Evolutionary conservation across 1,284 basidiomycete species (phyloP).

Genomic region (Ustilago curta): DNA sequence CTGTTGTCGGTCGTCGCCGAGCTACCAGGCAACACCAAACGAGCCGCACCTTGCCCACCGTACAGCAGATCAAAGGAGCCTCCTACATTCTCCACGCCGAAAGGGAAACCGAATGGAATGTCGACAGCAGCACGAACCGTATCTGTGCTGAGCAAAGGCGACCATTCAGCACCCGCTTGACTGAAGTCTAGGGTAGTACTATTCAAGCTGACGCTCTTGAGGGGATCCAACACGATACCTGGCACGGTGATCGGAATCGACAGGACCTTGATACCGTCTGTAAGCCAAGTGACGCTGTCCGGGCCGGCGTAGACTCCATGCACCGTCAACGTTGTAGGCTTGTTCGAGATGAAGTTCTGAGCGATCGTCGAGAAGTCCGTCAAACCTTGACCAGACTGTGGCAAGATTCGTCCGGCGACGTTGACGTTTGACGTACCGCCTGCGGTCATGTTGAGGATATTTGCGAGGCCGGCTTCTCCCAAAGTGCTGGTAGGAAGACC

Average conservation of each 20-base stretch:
- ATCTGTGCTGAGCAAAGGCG: constrained; percentile 75
- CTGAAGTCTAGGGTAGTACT: constrained; percentile 77
- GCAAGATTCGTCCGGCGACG: constrained; percentile 77
- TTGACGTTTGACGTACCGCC: constrained; percentile 73
- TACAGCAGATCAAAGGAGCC: constrained; percentile 77
- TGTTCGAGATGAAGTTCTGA: constrained; percentile 79
- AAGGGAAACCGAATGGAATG: constrained; percentile 78
- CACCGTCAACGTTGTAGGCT: constrained; percentile 76
- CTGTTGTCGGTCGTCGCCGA: constrained; percentile 76
- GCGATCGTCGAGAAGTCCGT: constrained; percentile 76
- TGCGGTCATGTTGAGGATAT: constrained; percentile 74
- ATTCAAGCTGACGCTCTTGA: constrained; percentile 76
- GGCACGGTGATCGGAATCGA: constrained; percentile 76
- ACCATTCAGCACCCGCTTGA: constrained; percentile 71
- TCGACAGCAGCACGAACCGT: constrained; percentile 76
- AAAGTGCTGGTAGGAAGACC: constrained; percentile 74
- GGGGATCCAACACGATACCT: constrained; percentile 77
- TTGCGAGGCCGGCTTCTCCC: constrained; percentile 74
- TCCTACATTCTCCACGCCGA: constrained; percentile 76
- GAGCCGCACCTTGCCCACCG: constrained; percentile 75
- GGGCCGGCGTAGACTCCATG: constrained; percentile 77
- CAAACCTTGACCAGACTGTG: constrained; percentile 75
- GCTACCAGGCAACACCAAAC: constrained; percentile 75
- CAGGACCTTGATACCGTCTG: constrained; percentile 78
- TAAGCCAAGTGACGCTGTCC: constrained; percentile 77